Conservation (phyloP, 345 rosid genomes). For the Noccaea caerulescens region DNA sequence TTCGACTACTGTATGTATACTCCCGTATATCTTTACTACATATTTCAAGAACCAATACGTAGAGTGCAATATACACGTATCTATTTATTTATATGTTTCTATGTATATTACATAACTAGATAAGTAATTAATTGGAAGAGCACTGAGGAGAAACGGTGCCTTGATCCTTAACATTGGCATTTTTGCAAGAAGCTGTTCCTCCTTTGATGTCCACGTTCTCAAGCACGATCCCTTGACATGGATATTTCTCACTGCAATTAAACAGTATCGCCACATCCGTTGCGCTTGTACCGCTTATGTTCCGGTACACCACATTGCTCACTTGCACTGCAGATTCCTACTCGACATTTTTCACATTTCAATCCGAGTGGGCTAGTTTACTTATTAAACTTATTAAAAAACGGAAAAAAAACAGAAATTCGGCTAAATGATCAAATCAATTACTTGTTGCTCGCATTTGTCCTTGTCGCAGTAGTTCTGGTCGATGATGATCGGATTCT, state of each 20-base stretch:
- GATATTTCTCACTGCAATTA: conserved; percentile 63
- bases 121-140: conserved; percentile 25
- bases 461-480: conserved; percentile 82
- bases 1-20: conserved; percentile 23
- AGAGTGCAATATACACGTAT: conserved; percentile 4
- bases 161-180: conserved; percentile 46
- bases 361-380: not conserved
- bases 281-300: conserved; percentile 78
- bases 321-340: conserved; percentile 75
- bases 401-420: not conserved
- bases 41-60: not conserved
- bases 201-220: conserved; percentile 51
- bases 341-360: conserved; percentile 14
- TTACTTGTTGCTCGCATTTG: conserved; percentile 68
- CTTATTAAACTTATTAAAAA: too few relatives aligned
- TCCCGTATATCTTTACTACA: not conserved
- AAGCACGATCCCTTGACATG: conserved; percentile 68
- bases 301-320: conserved; percentile 65
- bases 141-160: conserved; percentile 67
- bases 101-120: not conserved
- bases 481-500: conserved; percentile 82
- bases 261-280: conserved; percentile 67
- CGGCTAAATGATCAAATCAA: not conserved
- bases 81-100: not conserved
- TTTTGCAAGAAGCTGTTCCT: conserved; percentile 60